Percentiles rank a stretch among this genome's conserved stretches.
Conservation (phyloP, 1,284 basidiomycete genomes). For the Vanrija pseudolonga region DNA sequence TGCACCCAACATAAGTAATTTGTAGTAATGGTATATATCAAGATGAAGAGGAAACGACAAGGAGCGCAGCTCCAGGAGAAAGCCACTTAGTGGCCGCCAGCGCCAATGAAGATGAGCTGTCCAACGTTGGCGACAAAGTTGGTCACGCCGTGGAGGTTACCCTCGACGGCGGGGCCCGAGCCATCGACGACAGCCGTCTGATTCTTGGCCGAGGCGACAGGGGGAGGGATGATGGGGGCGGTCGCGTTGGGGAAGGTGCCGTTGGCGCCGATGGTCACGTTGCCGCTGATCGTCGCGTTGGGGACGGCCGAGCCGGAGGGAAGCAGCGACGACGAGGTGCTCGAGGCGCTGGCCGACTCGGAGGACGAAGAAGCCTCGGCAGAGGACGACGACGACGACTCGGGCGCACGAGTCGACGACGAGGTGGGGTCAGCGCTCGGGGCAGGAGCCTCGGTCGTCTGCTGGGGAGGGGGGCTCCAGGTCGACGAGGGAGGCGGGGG, state of each 20-base stretch:
- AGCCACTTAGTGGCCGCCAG: background rate
- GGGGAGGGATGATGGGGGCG: background rate
- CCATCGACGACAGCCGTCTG: too few species aligned
- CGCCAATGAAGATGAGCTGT: constrained; percentile 9
- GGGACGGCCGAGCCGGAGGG: background rate
- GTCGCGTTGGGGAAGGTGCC: background rate
- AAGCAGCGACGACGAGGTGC: constrained; percentile 10
- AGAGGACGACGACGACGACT: constrained; percentile 32
- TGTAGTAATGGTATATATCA: too few species aligned
- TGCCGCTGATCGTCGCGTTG: constrained; percentile 5
- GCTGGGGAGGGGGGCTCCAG: constrained; percentile 18
- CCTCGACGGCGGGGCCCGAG: background rate
- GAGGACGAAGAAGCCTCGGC: constrained; percentile 18
- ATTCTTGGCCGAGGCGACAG: background rate
- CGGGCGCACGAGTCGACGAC: constrained; percentile 8
- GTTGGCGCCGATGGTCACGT: constrained; percentile 4
- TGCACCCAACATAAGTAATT: too few species aligned
- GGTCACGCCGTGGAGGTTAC: background rate
- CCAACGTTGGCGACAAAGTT: constrained; percentile 22
- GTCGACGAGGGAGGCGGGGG: constrained; percentile 15
- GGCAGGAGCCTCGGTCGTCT: background rate
- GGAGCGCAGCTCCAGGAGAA: too few species aligned
- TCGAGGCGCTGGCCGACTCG: background rate
- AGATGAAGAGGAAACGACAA: too few species aligned
- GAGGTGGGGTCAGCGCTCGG: constrained; percentile 14